phyloP scores from a whole-genome alignment of 345 rosid species.

The Lepidium aucheri region DNA sequence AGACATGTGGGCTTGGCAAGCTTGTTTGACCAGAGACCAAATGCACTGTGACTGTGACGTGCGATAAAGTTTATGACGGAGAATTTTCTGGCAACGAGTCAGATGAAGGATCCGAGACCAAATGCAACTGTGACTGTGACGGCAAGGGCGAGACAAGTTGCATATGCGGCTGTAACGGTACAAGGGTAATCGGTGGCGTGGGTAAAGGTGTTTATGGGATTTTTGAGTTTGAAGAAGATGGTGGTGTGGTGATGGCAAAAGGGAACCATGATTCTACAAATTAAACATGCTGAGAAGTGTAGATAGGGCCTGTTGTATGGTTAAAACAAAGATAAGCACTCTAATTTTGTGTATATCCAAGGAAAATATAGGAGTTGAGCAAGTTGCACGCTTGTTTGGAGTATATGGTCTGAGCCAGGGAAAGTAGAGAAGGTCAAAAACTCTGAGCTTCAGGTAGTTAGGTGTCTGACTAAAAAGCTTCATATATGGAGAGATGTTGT shows the following conservation, averaged over 20 bases:
- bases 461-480: neutral
- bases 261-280: neutral
- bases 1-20: no score
- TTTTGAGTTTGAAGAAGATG: no score
- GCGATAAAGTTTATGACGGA: no score
- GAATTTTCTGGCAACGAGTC: no score
- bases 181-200: no score
- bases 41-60: no score
- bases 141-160: no score
- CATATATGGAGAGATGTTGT: neutral
- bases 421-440: neutral
- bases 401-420: neutral
- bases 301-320: fast-evolving
- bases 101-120: no score
- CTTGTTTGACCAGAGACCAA: no score
- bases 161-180: no score
- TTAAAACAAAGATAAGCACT: neutral
- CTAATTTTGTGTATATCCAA: neutral
- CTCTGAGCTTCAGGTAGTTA: neutral
- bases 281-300: neutral
- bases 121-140: no score
- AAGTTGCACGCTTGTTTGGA: neutral
- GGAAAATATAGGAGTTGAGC: neutral
- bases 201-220: no score
- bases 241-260: neutral